Conservation (phyloP, 164 flowering plant species). For the Sextonia rubra region DNA sequence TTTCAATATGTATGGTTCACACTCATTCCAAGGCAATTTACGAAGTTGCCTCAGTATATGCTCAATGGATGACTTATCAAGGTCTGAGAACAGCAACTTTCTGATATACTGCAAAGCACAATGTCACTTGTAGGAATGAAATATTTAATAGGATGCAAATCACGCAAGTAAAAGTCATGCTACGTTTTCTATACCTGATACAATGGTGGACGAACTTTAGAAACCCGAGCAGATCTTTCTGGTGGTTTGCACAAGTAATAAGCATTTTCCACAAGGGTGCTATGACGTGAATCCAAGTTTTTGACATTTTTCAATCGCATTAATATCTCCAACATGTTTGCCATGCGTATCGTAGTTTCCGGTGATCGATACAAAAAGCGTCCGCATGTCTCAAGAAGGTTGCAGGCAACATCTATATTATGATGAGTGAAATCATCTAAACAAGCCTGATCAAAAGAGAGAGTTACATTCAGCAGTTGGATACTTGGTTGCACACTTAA, state of each 20-base stretch:
- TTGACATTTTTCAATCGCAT: slow-evolving; percentile 98
- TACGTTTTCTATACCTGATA: slow-evolving; percentile 62
- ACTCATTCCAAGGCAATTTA: slow-evolving; percentile 95
- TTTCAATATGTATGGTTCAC: slow-evolving; percentile 77
- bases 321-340: slow-evolving; percentile 93
- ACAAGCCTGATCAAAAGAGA: slow-evolving; percentile 63
- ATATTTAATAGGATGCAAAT: neutral
- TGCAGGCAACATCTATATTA: slow-evolving; percentile 99
- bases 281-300: slow-evolving; percentile 96
- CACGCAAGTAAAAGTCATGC: no score
- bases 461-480: neutral
- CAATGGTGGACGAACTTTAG: slow-evolving; percentile 92
- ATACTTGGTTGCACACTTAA: neutral
- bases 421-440: slow-evolving; percentile 97
- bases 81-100: slow-evolving; percentile 86
- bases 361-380: slow-evolving; percentile 96
- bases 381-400: slow-evolving; percentile 99
- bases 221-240: slow-evolving; percentile 84
- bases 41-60: slow-evolving; percentile 91
- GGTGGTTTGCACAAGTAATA: slow-evolving; percentile 99
- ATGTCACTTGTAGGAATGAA: neutral
- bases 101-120: slow-evolving; percentile 73
- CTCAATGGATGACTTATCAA: slow-evolving; percentile 90
- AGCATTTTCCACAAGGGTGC: slow-evolving; percentile 97
- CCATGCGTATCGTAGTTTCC: slow-evolving; percentile 87